Percentiles rank a stretch among this genome's conserved stretches.
Conservation (phyloP, 345 rosid species). For the Pseudoturritis turrita region DNA sequence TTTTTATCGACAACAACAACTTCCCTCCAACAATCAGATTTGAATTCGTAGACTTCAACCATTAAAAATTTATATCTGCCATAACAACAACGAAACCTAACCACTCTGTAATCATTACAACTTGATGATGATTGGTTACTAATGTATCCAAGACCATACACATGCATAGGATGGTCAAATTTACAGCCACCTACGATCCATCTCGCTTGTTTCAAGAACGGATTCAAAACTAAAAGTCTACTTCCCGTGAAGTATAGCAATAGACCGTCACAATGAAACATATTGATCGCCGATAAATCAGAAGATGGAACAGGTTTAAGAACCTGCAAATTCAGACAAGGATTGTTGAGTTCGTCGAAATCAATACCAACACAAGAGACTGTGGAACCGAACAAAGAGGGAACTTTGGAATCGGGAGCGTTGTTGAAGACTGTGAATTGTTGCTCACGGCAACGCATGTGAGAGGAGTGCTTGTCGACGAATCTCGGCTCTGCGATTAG, state of each 20-base stretch:
- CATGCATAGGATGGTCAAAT: neutral
- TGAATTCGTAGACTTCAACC: neutral
- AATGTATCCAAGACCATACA: slow-evolving; percentile 11
- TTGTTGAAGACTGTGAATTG: neutral
- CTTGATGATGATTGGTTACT: neutral
- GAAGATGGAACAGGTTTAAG: neutral
- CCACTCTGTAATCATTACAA: neutral
- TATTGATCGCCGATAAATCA: neutral
- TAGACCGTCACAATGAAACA: slow-evolving; percentile 3
- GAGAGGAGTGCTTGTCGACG: neutral
- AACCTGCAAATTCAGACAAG: neutral
- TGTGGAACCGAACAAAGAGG: neutral
- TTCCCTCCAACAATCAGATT: neutral
- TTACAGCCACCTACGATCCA: neutral
- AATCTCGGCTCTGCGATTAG: neutral
- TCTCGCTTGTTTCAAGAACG: neutral
- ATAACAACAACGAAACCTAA: neutral
- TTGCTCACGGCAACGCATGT: slow-evolving; percentile 1
- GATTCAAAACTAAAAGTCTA: neutral
- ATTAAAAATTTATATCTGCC: neutral
- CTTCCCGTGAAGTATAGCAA: neutral
- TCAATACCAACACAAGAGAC: neutral
- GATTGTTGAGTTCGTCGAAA: neutral
- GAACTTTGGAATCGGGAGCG: neutral
- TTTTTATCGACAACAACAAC: neutral